Base-by-base conservation (phyloP, 2,329 filamentous ascomycete genomes). In the Neofusicoccum sp. region DNA sequence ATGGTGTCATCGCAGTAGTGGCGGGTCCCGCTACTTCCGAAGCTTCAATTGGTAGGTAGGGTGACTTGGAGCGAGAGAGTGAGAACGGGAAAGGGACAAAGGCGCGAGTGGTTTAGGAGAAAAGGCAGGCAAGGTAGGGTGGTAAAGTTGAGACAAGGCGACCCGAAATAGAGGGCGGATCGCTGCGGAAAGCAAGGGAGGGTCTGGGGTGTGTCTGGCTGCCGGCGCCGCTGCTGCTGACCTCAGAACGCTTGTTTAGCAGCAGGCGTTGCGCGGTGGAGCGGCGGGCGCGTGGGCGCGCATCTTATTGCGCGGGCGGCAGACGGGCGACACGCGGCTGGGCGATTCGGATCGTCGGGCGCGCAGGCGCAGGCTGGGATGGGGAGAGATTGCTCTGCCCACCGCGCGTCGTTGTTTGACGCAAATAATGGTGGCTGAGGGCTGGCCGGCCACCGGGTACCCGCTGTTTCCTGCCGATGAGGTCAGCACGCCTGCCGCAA, bases 61-160 rank as follows among this genome's bases (percentile, higher is more conserved):
- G n/a, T n/a, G 30, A 33, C 40, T 20, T 6, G 51, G 40, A n/a
- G 28, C 12, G 45, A 28, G 20, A 26, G 43, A 5, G 24, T 31
- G 43, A 33, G 31, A 38, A 31, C 14, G 57, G 34, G 45, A 24
- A 20, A 16, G 34, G 26, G 8, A 33, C n/a, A 26, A 14, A 20
- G 34, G 31, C 28, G 24, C 20, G 28, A 4, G 36, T 11, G 38
- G 51, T 43, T 56, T 43, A 43, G 38, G 38, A 54, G 24, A 40
- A 14, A 54, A 26, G 33, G 33, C 28, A 40, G 51, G 30, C 33
- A 38, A 26, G 28, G 11, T 7, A n/a, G 14, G 38, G 26, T 56
- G 38, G 31, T 56, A 43, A 56, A 56, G 51, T n/a, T 56, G 51
- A 41, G 51, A 43, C 51, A 56, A 56, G 51, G 51, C 51, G 51